Conservation (phyloP, 805 yeast genomes). For the Saccharomycopsis sp. region DNA sequence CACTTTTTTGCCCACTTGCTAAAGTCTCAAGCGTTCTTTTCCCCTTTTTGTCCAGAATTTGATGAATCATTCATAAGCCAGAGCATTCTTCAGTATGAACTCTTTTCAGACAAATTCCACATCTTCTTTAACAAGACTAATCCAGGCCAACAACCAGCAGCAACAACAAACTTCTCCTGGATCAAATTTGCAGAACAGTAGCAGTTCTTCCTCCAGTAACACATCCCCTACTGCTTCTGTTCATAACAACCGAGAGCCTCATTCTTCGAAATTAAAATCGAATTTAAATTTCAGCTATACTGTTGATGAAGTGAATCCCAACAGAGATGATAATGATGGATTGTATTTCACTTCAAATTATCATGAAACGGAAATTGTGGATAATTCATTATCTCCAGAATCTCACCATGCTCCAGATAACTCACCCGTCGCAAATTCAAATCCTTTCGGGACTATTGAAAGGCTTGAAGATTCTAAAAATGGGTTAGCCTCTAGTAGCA, state of each 20-base stretch:
- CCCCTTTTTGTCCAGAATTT: too few relatives aligned
- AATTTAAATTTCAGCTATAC: not conserved
- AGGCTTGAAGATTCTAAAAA: not conserved
- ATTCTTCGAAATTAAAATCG: not conserved
- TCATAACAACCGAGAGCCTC: not conserved
- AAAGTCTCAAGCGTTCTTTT: too few relatives aligned
- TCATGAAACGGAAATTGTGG: not conserved
- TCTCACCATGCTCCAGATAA: not conserved
- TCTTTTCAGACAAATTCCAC: conserved; percentile 3
- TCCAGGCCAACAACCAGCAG: conserved; percentile 3
- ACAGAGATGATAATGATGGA: not conserved
- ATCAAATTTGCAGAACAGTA: too few relatives aligned
- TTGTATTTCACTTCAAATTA: not conserved
- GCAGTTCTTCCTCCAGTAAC: too few relatives aligned
- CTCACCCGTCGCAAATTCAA: not conserved
- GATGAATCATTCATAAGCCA: too few relatives aligned
- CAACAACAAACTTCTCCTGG: too few relatives aligned
- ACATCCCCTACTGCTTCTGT: not conserved
- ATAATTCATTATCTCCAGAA: not conserved
- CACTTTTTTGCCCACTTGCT: too few relatives aligned
- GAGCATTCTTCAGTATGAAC: too few relatives aligned
- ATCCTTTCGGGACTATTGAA: not conserved
- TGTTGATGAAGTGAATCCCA: not conserved
- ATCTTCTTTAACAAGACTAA: conserved; percentile 10
- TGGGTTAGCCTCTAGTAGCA: not conserved